Percentiles rank a stretch among this genome's conserved stretches.
Evolutionary conservation across 495 filamentous ascomycete species (phyloP).

Genomic region (Xylaria acuta): DNA sequence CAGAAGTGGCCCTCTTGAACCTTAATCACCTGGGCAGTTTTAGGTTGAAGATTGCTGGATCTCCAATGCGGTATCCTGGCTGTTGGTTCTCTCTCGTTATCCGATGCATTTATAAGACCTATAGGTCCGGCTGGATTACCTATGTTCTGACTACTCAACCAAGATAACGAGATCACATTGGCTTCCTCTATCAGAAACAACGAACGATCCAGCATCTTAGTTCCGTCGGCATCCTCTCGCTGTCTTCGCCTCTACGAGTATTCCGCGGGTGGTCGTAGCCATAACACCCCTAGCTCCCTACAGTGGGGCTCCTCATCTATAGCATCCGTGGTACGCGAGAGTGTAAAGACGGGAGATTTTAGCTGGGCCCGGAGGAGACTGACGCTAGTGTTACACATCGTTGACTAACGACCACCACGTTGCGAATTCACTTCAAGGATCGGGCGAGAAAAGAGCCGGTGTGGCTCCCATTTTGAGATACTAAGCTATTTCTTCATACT

Average conservation of each 20-base stretch:
- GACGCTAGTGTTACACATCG: slow-evolving; percentile 2
- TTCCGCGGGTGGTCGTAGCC: neutral
- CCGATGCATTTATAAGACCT: neutral
- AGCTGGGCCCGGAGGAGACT: neutral
- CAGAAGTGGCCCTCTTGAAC: neutral
- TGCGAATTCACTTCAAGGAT: neutral
- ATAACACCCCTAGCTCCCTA: neutral
- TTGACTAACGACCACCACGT: neutral
- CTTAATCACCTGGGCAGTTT: neutral
- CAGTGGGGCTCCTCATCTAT: neutral
- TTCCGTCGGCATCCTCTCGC: neutral
- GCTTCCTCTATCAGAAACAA: neutral
- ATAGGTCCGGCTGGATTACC: neutral
- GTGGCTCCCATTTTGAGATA: neutral
- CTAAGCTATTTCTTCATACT: neutral
- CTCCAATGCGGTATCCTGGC: neutral
- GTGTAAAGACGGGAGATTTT: neutral
- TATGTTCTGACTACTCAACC: neutral
- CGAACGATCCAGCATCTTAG: neutral
- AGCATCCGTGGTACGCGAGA: neutral
- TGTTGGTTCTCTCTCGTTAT: neutral
- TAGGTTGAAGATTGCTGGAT: neutral
- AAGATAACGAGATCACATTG: neutral
- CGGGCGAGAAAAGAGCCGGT: neutral
- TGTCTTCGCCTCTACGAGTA: neutral